Percentiles rank a stretch among this genome's conserved stretches.
Conservation (phyloP, 495 filamentous ascomycete species). For the Collariella sp. region DNA sequence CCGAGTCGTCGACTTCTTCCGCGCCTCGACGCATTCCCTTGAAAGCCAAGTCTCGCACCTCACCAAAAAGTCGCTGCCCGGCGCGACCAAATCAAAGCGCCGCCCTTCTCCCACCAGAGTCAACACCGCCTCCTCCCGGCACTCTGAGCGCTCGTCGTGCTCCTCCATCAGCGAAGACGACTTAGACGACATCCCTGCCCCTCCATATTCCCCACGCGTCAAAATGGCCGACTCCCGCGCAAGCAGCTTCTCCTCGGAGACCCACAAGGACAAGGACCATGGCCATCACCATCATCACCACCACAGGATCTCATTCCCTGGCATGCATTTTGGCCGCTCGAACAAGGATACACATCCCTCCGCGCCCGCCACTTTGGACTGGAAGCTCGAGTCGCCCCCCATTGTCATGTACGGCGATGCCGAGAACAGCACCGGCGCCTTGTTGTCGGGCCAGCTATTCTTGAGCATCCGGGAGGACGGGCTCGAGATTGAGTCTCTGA, state of each 20-base stretch:
- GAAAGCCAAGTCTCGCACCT: constrained; percentile 27
- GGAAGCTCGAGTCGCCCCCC: constrained; percentile 84
- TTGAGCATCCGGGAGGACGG: constrained; percentile 56
- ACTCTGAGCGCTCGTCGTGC: constrained; percentile 27
- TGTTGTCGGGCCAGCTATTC: constrained; percentile 78
- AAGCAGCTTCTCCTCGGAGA: constrained; percentile 22
- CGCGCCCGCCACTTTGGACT: constrained; percentile 51
- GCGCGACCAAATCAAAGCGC: constrained; percentile 13
- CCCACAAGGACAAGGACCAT: constrained; percentile 26
- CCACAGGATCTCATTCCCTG: constrained; percentile 41
- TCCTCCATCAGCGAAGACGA: constrained; percentile 28
- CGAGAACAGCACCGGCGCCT: constrained; percentile 68
- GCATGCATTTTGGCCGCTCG: constrained; percentile 40
- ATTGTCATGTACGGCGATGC: constrained; percentile 73
- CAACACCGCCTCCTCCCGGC: constrained; percentile 19
- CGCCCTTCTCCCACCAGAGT: constrained; percentile 19
- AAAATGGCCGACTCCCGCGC: constrained; percentile 27
- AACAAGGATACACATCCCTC: constrained; percentile 35
- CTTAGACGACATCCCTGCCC: constrained; percentile 20
- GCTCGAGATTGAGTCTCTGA: constrained; percentile 59
- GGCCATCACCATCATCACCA: constrained; percentile 30
- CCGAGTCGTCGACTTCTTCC: constrained; percentile 43
- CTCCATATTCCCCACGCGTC: constrained; percentile 10
- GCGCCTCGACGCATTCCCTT: constrained; percentile 31
- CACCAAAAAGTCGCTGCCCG: constrained; percentile 21